Base-by-base conservation (phyloP, 2,329 filamentous ascomycete species). In the Aspergillus tamarii region DNA sequence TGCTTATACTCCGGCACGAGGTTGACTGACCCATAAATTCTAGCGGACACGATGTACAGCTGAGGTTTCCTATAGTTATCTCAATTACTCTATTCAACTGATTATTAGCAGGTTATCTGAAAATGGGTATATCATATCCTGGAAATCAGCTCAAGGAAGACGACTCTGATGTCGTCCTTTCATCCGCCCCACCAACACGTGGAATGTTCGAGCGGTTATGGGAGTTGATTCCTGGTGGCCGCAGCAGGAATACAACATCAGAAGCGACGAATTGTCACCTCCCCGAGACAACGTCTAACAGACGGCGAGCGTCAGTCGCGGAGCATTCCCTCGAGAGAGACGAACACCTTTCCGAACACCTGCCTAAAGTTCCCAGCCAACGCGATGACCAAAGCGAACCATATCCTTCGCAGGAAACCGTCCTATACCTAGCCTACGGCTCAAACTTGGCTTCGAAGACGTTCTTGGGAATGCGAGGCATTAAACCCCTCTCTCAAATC, bases 381-480 rank as follows among this genome's bases (percentile, higher is more conserved):
- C 39, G 54, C 30, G 46, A 60, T 34, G 36, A 61, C 36, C 50
- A 46, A 32, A 52, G 43, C 30, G 7, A 41, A 19, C 32, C n/a
- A 26, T 55, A 23, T 26, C 28, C 61, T 23, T 43, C 65, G n/a
- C 65, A 73, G 41, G 66, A 81, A 45, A 91, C 90, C 1, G 84
- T 93, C 30, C 85, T 94, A 58, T 94, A 94, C 76, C 87, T 94
- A 26, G 94, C 94, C 12, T 98, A 97, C 76, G 95, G 94, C 69
- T 97, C 93, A 59, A 98, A 98, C 76, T 86, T 98, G 66, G 88
- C 85, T 65, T 87, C 89, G 16, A 82, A 92, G 75, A 96, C 91
- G 0, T 97, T 98, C 77, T 84, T 89, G 55, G 91, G 91, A 63
- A 82, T 79, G 64, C 89, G 94, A 59, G 90, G 90, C 64, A 94